These are phyloP conservation scores for Diaporthe velutina DNA, from an alignment of 2,329 filamentous ascomycete species.

Conservation along the genomic window DNA sequence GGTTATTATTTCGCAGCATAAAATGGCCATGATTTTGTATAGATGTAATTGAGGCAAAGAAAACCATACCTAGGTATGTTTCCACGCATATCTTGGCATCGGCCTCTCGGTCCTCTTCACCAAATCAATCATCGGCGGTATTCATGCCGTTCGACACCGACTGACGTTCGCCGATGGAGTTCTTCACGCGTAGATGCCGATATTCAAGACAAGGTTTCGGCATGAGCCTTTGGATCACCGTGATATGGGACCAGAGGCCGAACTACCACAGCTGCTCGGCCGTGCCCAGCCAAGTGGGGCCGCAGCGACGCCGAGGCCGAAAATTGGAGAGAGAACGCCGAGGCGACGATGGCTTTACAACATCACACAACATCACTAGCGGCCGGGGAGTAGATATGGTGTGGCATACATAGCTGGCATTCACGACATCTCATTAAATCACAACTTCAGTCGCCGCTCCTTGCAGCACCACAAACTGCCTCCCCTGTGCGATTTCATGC, in stretches of 20 bases:
- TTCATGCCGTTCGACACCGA: background rate
- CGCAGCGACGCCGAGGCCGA: slow-evolving; percentile 16
- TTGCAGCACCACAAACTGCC: background rate
- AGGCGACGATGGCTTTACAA: background rate
- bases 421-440: background rate
- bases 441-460: no score
- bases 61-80: no score
- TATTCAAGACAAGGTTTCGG: background rate
- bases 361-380: background rate
- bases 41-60: fast-evolving
- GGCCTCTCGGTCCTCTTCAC: background rate
- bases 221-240: background rate
- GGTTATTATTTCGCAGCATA: background rate
- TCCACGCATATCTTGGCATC: background rate
- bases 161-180: background rate
- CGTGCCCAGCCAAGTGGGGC: background rate
- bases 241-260: background rate
- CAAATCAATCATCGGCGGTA: background rate
- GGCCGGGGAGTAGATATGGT: background rate
- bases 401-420: background rate
- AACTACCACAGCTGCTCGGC: background rate
- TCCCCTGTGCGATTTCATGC: no score
- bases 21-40: background rate
- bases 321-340: background rate
- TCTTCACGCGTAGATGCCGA: background rate